Percentiles rank a stretch among this genome's conserved stretches.
Conservation (phyloP, 169 alveolate species). For the Eimeria acervulina region DNA sequence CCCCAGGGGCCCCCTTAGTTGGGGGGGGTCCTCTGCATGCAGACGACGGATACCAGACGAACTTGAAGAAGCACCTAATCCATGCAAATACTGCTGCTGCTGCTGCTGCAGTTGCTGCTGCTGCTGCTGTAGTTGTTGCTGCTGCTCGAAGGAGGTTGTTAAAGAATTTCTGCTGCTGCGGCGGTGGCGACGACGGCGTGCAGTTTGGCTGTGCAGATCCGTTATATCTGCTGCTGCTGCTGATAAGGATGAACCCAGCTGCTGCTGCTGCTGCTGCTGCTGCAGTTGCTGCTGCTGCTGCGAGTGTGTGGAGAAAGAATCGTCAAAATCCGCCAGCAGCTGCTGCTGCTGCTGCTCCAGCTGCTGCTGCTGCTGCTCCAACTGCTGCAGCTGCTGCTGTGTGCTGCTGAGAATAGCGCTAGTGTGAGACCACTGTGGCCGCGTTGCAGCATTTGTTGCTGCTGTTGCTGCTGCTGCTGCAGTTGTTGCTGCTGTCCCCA, state of each 20-base stretch:
- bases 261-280: neutral
- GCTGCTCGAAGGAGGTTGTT: neutral
- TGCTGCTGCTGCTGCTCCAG: slow-evolving; percentile 30
- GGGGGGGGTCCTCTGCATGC: neutral
- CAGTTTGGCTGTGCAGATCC: neutral
- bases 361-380: slow-evolving; percentile 28
- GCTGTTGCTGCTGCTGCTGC: neutral
- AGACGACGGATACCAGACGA: neutral
- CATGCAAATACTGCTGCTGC: slow-evolving; percentile 25
- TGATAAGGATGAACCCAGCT: slow-evolving; percentile 15
- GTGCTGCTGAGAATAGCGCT: no score
- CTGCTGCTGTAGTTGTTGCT: neutral
- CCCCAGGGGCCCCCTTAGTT: neutral
- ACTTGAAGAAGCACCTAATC: neutral
- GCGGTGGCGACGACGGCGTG: slow-evolving; percentile 34
- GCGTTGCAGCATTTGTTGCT: no score
- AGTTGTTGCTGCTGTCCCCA: slow-evolving; percentile 17
- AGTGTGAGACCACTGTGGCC: no score
- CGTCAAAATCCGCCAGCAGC: slow-evolving; percentile 35
- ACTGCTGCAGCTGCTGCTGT: no score
- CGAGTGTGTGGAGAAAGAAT: slow-evolving; percentile 9
- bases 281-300: slow-evolving; percentile 31
- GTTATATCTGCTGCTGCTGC: slow-evolving; percentile 9
- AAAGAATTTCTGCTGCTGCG: slow-evolving; percentile 26
- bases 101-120: slow-evolving; percentile 37